Evolutionary conservation across 495 filamentous ascomycete genomes (phyloP), one percentile per base, ranked within the genome.

Genomic region (Podospora bellae-mahoneyi): DNA sequence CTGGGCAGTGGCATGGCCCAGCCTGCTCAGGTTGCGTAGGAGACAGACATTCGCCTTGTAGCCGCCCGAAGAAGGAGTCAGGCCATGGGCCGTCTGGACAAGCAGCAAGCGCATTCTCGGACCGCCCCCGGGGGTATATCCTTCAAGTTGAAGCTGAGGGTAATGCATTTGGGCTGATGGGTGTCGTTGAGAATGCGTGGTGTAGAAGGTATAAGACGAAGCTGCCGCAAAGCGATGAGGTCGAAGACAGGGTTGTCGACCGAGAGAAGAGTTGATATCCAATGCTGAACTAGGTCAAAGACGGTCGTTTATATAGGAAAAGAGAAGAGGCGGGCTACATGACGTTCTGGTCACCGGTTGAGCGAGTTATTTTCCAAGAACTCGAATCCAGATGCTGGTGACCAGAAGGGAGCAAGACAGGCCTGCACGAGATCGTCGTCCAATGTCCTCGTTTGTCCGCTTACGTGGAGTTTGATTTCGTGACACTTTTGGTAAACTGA

Each of bases 81-180:
- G 64, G 27, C 75, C 75, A 55, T 76, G 72, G 0, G 75, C 75
- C 6, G 75, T 77, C 72, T 77, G 75, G 4, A 76, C 73, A 10
- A 77, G 70, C 53, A 77, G 68, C 34, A 77, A 69, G 13, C 75
- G 74, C 69, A 75, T 71, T 48, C 39, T 48, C 2, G 39, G 39
- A 10, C 39, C 39, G 39, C 7, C 15, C 13, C 13, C 15, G 7
- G 7, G 39, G 39, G 39, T 16, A 1, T 23, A 23, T 23, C 23
- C 23, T 23, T 23, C 23, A 23, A 23, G 23, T 23, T 23, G 39
- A 13, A 48, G 39, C 2, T 3, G 9, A 48, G 39, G 2, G 13
- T 5, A 13, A 13, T 48, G 6, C 39, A 48, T 48, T 6, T 4
- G 30, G 15, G 1, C 9, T 9, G 39, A 13, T 5, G 9, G 39